phyloP scores from a whole-genome alignment of 257 asterid genomes.

The Orobanche coerulescens region DNA sequence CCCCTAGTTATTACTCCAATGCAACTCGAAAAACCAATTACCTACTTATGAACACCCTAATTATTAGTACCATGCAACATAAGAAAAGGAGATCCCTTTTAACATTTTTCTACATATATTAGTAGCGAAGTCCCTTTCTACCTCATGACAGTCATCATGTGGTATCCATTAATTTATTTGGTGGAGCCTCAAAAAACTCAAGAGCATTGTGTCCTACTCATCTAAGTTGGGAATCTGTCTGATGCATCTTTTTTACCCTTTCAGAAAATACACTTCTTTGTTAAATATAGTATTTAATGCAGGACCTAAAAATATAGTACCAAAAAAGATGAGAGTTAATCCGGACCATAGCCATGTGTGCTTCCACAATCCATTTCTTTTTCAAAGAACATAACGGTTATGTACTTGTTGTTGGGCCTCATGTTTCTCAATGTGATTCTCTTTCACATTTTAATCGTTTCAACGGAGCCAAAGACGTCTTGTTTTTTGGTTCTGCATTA shows the following conservation, averaged over 20 bases:
- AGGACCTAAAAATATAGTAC: background rate
- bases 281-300: background rate
- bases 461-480: too few species aligned
- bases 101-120: too few species aligned
- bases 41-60: too few species aligned
- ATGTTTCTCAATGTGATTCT: slow-evolving; percentile 3
- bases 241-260: slow-evolving; percentile 2
- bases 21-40: too few species aligned
- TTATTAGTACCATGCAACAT: too few species aligned
- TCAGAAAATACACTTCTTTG: background rate
- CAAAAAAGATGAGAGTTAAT: background rate
- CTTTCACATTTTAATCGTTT: too few species aligned
- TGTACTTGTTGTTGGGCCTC: background rate
- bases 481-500: too few species aligned
- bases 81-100: too few species aligned
- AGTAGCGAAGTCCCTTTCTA: too few species aligned
- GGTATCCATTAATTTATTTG: slow-evolving; percentile 12
- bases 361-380: slow-evolving; percentile 5
- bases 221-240: slow-evolving; percentile 13
- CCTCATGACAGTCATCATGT: too few species aligned
- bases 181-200: slow-evolving; percentile 13
- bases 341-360: slow-evolving; percentile 10
- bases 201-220: slow-evolving; percentile 19
- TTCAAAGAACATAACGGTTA: background rate
- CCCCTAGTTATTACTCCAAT: too few species aligned